A percentile compares a stretch with the other conserved stretches of the same genome.
Conservation (phyloP, 2,329 filamentous ascomycete species). For the Anthostomella pinea region DNA sequence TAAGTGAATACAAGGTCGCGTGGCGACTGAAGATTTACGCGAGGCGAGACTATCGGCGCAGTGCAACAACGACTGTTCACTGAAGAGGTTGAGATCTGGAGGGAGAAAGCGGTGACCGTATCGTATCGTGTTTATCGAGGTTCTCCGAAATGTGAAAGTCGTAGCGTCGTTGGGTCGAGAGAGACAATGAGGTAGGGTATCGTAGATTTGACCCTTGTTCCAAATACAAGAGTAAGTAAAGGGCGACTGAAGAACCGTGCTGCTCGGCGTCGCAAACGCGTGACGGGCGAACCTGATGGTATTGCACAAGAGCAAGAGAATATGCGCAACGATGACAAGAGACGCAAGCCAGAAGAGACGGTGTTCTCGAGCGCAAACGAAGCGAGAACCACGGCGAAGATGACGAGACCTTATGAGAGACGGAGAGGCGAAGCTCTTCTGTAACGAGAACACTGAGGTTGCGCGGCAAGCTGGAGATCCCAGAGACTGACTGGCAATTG, state of each 20-base stretch:
- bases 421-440: too few relatives aligned
- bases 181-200: slow-evolving; percentile 22
- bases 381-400: slow-evolving; percentile 21
- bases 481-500: slow-evolving; percentile 15
- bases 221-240: slow-evolving; percentile 1
- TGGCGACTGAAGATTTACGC: too few relatives aligned
- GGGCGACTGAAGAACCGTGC: slow-evolving; percentile 1
- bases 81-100: not conserved
- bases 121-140: slow-evolving; percentile 13
- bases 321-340: slow-evolving; percentile 19
- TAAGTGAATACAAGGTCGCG: slow-evolving; percentile 9
- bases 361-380: slow-evolving; percentile 19
- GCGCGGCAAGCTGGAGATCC: too few relatives aligned
- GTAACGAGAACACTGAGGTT: too few relatives aligned
- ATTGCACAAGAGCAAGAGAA: slow-evolving; percentile 14
- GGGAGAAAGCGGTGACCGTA: slow-evolving; percentile 12
- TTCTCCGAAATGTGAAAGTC: slow-evolving; percentile 16
- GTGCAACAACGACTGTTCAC: not conserved
- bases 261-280: slow-evolving; percentile 15
- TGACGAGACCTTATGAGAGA: slow-evolving; percentile 20
- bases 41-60: too few relatives aligned
- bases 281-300: slow-evolving; percentile 18
- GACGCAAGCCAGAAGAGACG: slow-evolving; percentile 18
- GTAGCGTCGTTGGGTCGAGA: slow-evolving; percentile 25
- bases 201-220: slow-evolving; percentile 15